Evolutionary conservation across 129 eudicot genomes (phyloP), one percentile per base, ranked within the genome.

Genomic region (Chrysanthemum makinoi): DNA sequence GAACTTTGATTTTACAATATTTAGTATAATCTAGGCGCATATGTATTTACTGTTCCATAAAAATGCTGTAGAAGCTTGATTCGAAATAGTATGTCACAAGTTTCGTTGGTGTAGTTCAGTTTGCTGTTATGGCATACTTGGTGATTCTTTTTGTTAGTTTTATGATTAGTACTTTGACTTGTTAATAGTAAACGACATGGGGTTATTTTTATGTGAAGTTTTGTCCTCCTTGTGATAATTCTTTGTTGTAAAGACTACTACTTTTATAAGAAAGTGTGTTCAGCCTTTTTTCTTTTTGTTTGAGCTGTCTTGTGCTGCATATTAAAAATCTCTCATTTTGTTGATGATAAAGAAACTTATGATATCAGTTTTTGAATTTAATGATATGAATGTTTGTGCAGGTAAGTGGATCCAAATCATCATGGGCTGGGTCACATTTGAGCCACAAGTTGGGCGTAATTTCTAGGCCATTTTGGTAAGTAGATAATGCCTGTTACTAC

Each of bases 381-480:
- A 60, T 52, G 15, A 2, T 66, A 10, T 44, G 64, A 65, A 65
- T 75, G 16, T 43, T 6, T 22, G 17, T 65, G 57, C 89, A 92
- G 96, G 73, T 86, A 51, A 68, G 77, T 72, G 96, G 86, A 77
- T 72, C 78, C 16, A 88, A 86, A 60, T 44, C 89, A 7, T 77
- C 95, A 16, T 69, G 73, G 79, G 66, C 56, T 51, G 60, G 78
- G 3, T 75, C 86, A 16, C 70, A 69, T 54, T 49, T 71, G 82
- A 87, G 84, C 46, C 81, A 70, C 51, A 77, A 62, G 60, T 87
- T 81, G 57, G 85, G 95, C 15, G 77, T 65, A 19, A 73, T 94
- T 74, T 83, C 87, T 10, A 82, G 98, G 62, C 87, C 98, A 16
- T 94, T 89, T 73, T 80, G 98, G 98, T 89, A 78, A 13, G 17